Evolutionary conservation across 805 yeast genomes (phyloP), one percentile per base, ranked within the genome.

Genomic region (Cyberlindnera veronae): DNA sequence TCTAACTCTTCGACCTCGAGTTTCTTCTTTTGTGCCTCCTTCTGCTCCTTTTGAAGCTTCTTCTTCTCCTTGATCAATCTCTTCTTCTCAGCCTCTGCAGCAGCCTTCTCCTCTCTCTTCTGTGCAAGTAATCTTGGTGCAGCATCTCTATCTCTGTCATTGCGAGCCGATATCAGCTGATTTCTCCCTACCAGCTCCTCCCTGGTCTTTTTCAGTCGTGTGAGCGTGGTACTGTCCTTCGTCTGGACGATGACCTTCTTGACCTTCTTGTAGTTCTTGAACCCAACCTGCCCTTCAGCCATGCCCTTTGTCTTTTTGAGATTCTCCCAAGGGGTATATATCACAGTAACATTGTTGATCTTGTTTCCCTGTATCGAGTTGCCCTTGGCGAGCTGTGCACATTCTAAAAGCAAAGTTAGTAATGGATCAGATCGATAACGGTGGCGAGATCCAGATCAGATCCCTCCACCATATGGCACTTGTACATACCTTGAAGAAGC

Each of bases 281-380:
- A 85, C 1, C 85, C 76, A 6, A 85, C 95, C 36, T 87, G 86
- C 4, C 95, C 95, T 5, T 75, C 76, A 34, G 76, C 87, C 93
- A 84, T 84, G 22, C 75, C 74, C 12, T 81, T 81, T 37, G 77
- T 77, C 49, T 81, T 81, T 30, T 73, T 68, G 40, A 85, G 64
- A 54, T 85, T 85, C 19, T 72, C 69, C 71, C 86, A 85, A 1
- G 90, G 88, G 0, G 95, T 85, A 51, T 77, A 77, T 29, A 85
- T 73, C 8, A 85, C 73, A 2, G 81, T 76, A 43, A 84, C 67
- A 50, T 80, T 80, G 53, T 77, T 77, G 49, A 75, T 60, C 54
- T 85, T 85, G 61, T 80, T 83, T 12, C 86, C 93, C 54, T 79
- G 77, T 27, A 84, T 84, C 5, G 90, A 82, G 57, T 81, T 81